Evolutionary conservation across 1,284 basidiomycete species (phyloP).

Genomic region (Prillingera fragicola): DNA sequence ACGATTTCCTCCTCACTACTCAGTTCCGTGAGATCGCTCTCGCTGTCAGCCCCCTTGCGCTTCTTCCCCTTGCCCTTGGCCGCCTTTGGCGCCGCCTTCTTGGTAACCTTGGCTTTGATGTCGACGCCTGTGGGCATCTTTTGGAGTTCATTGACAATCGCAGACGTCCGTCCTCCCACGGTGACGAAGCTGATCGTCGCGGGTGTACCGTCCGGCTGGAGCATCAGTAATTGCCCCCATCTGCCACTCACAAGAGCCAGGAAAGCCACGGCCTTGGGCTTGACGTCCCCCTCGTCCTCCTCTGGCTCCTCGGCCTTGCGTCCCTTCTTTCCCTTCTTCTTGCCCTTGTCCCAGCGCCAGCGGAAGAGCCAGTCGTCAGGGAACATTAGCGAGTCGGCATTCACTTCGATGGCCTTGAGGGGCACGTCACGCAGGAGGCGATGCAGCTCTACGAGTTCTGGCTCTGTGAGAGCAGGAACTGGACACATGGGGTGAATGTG

Average conservation of each 20-base stretch:
- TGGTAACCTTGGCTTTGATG: constrained; percentile 38
- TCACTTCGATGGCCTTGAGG: constrained; percentile 59
- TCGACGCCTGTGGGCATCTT: constrained; percentile 46
- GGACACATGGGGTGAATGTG: constrained; percentile 69
- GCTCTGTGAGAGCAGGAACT: constrained; percentile 56
- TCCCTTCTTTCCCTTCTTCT: constrained; percentile 51
- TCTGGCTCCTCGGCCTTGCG: constrained; percentile 10
- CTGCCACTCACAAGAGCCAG: constrained; percentile 54
- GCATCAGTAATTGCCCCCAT: constrained; percentile 1
- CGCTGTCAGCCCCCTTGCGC: constrained; percentile 5
- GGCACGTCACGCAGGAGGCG: constrained; percentile 59
- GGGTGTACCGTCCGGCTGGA: constrained; percentile 61
- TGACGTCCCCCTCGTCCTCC: constrained; percentile 25
- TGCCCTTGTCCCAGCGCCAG: constrained; percentile 62
- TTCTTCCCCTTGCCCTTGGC: constrained; percentile 15
- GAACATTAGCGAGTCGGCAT: constrained; percentile 67
- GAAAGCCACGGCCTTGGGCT: constrained; percentile 41
- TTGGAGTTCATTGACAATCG: constrained; percentile 65
- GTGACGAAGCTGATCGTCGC: constrained; percentile 72
- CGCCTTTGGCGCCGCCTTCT: constrained; percentile 26
- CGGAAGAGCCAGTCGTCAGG: constrained; percentile 53
- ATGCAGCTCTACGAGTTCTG: constrained; percentile 57
- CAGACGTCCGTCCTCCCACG: constrained; percentile 74
- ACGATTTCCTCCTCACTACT: too few species aligned
- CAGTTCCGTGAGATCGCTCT: too few species aligned